Conservation (phyloP, 805 yeast species). For the Scheffersomyces coipomensis region DNA sequence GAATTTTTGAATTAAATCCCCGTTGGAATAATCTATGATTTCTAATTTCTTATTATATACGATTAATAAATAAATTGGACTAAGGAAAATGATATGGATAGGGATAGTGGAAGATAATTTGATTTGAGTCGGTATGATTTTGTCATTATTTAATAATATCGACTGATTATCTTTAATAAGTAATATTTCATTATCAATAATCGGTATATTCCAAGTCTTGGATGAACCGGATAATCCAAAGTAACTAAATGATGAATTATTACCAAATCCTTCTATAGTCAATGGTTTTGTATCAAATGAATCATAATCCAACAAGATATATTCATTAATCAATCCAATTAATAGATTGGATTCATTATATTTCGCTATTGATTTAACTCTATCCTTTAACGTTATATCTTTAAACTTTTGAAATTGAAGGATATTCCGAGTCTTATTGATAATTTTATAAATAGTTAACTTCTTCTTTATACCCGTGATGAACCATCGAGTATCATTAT, state of each 20-base stretch:
- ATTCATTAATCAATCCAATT: conserved; percentile 23
- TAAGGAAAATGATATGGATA: conserved; percentile 19
- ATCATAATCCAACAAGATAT: conserved; percentile 22
- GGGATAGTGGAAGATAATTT: conserved; percentile 25
- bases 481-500: conserved; percentile 18
- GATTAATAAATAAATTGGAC: conserved; percentile 32
- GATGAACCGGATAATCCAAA: conserved; percentile 35
- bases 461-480: conserved; percentile 29
- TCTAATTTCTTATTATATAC: conserved; percentile 32
- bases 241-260: conserved; percentile 33
- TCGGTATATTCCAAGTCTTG: conserved; percentile 17
- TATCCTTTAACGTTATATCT: conserved; percentile 30
- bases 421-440: conserved; percentile 28
- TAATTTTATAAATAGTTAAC: conserved; percentile 22
- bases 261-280: conserved; percentile 17
- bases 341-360: conserved; percentile 13
- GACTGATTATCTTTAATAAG: conserved; percentile 33
- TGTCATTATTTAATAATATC: conserved; percentile 7
- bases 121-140: conserved; percentile 16
- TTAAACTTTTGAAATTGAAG: conserved; percentile 20
- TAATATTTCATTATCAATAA: conserved; percentile 14
- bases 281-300: conserved; percentile 14
- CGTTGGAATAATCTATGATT: conserved; percentile 31
- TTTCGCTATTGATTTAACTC: conserved; percentile 19
- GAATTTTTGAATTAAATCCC: conserved; percentile 33